A percentile compares a stretch with the other conserved stretches of the same genome.
Evolutionary conservation across 768 basidiomycete genomes (phyloP).

Genomic region (Collybia sordida): DNA sequence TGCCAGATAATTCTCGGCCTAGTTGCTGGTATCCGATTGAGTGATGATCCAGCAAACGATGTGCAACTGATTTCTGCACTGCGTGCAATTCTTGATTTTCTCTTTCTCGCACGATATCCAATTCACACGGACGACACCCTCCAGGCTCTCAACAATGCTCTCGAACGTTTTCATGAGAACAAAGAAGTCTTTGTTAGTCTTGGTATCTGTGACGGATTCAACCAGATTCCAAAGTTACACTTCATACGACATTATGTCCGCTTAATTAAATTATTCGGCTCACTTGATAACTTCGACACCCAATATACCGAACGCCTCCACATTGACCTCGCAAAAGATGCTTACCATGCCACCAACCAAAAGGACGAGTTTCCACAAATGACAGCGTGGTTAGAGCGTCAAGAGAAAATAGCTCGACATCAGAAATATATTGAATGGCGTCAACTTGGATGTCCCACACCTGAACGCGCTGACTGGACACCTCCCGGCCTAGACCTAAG

Average conservation of each 20-base stretch:
- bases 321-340: too few relatives aligned
- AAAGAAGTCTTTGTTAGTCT: slow-evolving; percentile 33
- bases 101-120: slow-evolving; percentile 34
- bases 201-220: slow-evolving; percentile 32
- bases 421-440: slow-evolving; percentile 22
- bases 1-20: slow-evolving; percentile 27
- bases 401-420: slow-evolving; percentile 27
- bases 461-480: background rate
- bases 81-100: slow-evolving; percentile 35
- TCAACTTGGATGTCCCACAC: background rate
- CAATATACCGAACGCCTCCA: too few relatives aligned
- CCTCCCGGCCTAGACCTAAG: slow-evolving; percentile 9
- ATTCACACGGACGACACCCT: slow-evolving; percentile 29
- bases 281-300: slow-evolving; percentile 39
- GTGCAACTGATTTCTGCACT: slow-evolving; percentile 22
- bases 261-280: slow-evolving; percentile 28
- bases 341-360: background rate
- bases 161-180: slow-evolving; percentile 33
- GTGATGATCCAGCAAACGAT: slow-evolving; percentile 1
- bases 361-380: background rate
- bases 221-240: slow-evolving; percentile 47
- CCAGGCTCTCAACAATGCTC: slow-evolving; percentile 16
- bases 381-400: background rate
- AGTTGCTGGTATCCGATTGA: slow-evolving; percentile 21
- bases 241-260: slow-evolving; percentile 29